Conservation (phyloP, 148 eudicot species). For the Mesembryanthemum crystallinum region DNA sequence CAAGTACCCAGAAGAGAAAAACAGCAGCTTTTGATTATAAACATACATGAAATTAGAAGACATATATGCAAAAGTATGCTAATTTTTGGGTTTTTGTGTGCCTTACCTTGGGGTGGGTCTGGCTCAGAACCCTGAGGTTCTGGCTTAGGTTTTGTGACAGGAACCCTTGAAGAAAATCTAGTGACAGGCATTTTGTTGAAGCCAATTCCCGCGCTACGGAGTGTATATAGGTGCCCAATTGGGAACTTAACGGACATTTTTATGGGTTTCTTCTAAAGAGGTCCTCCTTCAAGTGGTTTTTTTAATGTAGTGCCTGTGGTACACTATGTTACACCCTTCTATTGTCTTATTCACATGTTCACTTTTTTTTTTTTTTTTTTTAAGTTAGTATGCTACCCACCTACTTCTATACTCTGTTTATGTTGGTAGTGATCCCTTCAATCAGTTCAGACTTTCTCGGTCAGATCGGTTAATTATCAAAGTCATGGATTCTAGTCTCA, state of each 20-base stretch:
- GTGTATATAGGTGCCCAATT: conserved; percentile 20
- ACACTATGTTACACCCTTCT: neutral
- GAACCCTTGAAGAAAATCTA: conserved; percentile 21
- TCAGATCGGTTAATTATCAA: too few species aligned
- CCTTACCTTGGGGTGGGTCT: conserved; percentile 1
- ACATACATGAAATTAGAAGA: neutral
- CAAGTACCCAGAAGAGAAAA: neutral
- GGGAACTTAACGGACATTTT: conserved; percentile 20
- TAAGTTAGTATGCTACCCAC: too few species aligned
- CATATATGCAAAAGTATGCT: neutral
- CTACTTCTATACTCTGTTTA: too few species aligned
- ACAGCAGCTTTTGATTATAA: neutral
- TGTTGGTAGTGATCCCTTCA: too few species aligned
- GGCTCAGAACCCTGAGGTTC: conserved; percentile 10
- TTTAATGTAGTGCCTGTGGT: neutral
- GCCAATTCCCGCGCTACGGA: conserved; percentile 28
- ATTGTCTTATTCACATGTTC: too few species aligned
- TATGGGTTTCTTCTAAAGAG: neutral
- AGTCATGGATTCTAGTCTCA: too few species aligned
- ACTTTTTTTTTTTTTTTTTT: neutral
- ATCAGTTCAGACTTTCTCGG: too few species aligned
- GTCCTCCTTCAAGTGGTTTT: too few species aligned
- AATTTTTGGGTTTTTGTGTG: neutral
- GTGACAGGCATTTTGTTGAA: conserved; percentile 28
- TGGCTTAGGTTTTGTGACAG: conserved; percentile 11